Base-by-base conservation (phyloP, 2,329 filamentous ascomycete genomes). In the Xylaria sp. region DNA sequence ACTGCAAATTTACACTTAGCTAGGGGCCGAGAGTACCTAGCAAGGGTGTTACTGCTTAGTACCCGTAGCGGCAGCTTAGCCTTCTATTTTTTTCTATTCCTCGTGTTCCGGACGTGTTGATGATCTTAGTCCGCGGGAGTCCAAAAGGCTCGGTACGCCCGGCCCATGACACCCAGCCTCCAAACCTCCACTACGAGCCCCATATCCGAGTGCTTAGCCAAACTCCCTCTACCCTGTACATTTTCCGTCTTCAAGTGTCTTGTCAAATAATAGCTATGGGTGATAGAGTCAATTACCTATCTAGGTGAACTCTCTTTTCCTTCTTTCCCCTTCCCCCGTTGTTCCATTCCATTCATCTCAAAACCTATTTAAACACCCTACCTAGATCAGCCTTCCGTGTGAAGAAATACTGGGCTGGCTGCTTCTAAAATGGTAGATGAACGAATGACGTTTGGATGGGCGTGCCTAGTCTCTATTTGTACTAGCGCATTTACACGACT, bases 91-190 rank as follows among this genome's bases (percentile, higher is more conserved):
- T 31, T 36, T 36, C 17, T 58, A 31, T 44, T 33, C 55, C 54
- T 67, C 65, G 60, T 64, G 55, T 67, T 63, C 33, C 27, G 33
- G 42, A 27, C 36, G 42, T 57, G 38, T 33, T 15, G 42, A 62
- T 50, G 49, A 45, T 54, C 15, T 27, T 42, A 15, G 57, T 60
- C 7, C 11, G n/a, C 27, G 38, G 36, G 36, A 29, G 36, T 29
- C 42, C 7, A 42, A n/a, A n/a, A 22, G 31, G 27, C 22, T 47
- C 49, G 59, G 49, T 6, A 66, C 58, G 57, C 45, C 29, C 53
- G 63, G 63, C 63, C 36, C 42, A 57, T 51, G 25, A 36, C 47
- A 38, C 36, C 63, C 44, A 55, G 27, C 51, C 47, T 64, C 55
- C 47, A 53, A 53, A 54, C 61, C 53, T 42, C 60, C 60, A 63